Evolutionary conservation across 176 grass and related monocot species (phyloP).

Genomic region (Oryza glaberrima): DNA sequence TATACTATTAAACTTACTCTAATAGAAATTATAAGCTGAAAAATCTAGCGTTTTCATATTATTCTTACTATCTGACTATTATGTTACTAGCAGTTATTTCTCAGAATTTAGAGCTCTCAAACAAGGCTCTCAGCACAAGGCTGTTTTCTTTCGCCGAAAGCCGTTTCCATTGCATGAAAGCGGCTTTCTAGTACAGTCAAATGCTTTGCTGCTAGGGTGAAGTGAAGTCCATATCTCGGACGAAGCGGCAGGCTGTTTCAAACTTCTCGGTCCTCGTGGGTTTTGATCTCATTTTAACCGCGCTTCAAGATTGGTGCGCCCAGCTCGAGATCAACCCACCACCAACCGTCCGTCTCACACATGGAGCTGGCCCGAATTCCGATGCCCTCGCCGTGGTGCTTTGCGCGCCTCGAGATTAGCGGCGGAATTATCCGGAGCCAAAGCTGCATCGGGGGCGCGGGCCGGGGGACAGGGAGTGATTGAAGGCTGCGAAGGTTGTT

Average conservation of each 20-base stretch:
- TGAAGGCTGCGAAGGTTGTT: constrained; percentile 42
- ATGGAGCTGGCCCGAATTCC: constrained; percentile 3
- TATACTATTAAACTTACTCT: too few relatives aligned
- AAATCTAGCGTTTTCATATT: too few relatives aligned
- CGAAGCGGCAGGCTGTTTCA: neutral
- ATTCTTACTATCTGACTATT: too few relatives aligned
- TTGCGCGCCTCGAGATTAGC: constrained; percentile 47
- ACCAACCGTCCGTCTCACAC: neutral
- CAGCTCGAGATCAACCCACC: neutral
- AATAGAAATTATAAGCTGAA: too few relatives aligned
- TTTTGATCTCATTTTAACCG: neutral
- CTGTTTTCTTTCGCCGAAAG: neutral
- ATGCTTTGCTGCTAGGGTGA: neutral
- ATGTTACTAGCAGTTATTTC: too few relatives aligned
- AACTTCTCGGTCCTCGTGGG: neutral
- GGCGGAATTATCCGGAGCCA: neutral
- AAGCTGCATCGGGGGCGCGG: constrained; percentile 34
- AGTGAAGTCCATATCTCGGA: neutral
- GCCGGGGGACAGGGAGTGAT: constrained; percentile 43
- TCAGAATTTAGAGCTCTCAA: too few relatives aligned
- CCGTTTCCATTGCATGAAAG: neutral
- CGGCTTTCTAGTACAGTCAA: neutral
- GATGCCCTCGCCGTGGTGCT: constrained; percentile 14
- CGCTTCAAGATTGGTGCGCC: constrained; percentile 10
- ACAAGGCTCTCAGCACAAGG: too few relatives aligned